Conservation (phyloP, 2,329 filamentous ascomycete species). For the Teratosphaeria viscida region DNA sequence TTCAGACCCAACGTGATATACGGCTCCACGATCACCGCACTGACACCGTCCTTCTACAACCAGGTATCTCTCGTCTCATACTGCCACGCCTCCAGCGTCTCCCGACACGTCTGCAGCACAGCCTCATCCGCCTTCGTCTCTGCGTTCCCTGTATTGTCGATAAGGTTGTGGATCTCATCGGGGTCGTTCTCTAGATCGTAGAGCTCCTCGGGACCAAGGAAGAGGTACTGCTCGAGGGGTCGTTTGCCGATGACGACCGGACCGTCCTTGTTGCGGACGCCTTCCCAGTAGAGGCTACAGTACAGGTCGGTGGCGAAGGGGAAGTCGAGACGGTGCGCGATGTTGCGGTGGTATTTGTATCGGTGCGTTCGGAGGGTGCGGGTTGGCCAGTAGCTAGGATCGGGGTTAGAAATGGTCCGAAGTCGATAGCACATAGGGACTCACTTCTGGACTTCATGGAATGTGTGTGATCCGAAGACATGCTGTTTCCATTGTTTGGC, state of each 20-base stretch:
- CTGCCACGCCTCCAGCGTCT: slow-evolving; percentile 27
- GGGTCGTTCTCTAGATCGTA: slow-evolving; percentile 39
- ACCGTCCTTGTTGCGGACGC: slow-evolving; percentile 29
- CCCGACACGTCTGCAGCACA: slow-evolving; percentile 26
- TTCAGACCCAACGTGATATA: slow-evolving; percentile 13
- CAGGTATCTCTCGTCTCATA: slow-evolving; percentile 25
- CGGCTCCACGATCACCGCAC: slow-evolving; percentile 7
- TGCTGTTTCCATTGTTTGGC: slow-evolving; percentile 24
- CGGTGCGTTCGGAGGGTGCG: slow-evolving; percentile 33
- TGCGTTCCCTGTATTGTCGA: slow-evolving; percentile 9
- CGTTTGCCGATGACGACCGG: slow-evolving; percentile 32
- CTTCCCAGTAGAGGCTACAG: slow-evolving; percentile 35
- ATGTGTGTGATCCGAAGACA: slow-evolving; percentile 43
- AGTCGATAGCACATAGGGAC: not conserved
- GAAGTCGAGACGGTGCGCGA: slow-evolving; percentile 41
- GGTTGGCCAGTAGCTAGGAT: slow-evolving; percentile 36
- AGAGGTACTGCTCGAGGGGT: slow-evolving; percentile 34
- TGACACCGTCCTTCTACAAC: slow-evolving; percentile 22
- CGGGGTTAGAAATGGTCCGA: not conserved
- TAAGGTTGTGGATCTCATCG: slow-evolving; percentile 36
- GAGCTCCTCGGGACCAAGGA: slow-evolving; percentile 35
- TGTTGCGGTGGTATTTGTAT: slow-evolving; percentile 43
- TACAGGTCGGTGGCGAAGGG: slow-evolving; percentile 40
- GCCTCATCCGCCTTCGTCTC: slow-evolving; percentile 22
- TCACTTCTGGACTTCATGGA: slow-evolving; percentile 38